These are phyloP conservation scores for Xerophyta viscosa DNA, from an alignment of 106 monocot species.

Conservation along the genomic window DNA sequence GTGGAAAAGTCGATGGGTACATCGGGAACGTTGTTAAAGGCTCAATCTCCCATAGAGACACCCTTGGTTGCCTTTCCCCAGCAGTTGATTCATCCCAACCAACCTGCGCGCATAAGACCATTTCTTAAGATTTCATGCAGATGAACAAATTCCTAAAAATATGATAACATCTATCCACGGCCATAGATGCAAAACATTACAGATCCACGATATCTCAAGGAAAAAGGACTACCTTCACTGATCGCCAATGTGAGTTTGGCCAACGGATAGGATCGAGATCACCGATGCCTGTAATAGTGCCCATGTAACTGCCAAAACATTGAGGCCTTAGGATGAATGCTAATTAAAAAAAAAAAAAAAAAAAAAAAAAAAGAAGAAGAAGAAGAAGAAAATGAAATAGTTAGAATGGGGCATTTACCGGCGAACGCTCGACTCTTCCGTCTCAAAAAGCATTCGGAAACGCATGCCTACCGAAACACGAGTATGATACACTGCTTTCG, in stretches of 20 bases:
- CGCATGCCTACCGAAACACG: constrained; percentile 90
- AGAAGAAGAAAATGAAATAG: background rate
- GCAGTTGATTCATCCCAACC: constrained; percentile 99
- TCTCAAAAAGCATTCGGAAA: constrained; percentile 93
- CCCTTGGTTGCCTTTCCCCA: constrained; percentile 86
- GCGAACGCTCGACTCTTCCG: constrained; percentile 86
- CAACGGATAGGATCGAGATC: constrained; percentile 76
- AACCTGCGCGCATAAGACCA: constrained; percentile 43
- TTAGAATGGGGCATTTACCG: constrained; percentile 20
- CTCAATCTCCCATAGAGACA: constrained; percentile 98
- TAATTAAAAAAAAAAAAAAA: background rate
- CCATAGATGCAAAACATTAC: too few relatives aligned
- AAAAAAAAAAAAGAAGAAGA: background rate
- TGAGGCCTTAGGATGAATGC: background rate
- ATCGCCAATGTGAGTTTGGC: constrained; percentile 97
- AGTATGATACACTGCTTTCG: constrained; percentile 68
- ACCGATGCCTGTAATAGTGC: constrained; percentile 83
- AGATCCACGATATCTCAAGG: too few relatives aligned
- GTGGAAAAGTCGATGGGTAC: constrained; percentile 85
- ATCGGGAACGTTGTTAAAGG: constrained; percentile 94
- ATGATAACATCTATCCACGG: background rate
- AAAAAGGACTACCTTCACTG: constrained; percentile 48
- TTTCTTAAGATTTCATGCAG: background rate
- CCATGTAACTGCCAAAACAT: constrained; percentile 71
- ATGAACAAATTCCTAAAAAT: background rate